A percentile compares a stretch with the other conserved stretches of the same genome.
phyloP scores from a whole-genome alignment of 192 early-diverging fungal species.

The Rhizophagus sp. region DNA sequence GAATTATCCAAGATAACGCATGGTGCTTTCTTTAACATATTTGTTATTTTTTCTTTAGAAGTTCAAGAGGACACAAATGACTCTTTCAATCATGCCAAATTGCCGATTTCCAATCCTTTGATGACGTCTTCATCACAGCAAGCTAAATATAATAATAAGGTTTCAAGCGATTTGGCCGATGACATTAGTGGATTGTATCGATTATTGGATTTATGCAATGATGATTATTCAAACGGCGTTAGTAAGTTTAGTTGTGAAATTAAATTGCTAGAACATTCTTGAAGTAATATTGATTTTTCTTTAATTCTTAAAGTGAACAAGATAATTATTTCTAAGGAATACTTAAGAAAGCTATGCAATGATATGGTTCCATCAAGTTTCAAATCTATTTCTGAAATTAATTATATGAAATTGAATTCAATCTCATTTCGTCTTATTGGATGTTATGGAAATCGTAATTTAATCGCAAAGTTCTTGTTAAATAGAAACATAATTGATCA shows the following conservation, averaged over 20 bases:
- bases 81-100: not conserved
- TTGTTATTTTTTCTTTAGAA: no score
- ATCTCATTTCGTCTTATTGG: conserved; percentile 12
- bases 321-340: not conserved
- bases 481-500: not conserved
- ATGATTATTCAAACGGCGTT: conserved; percentile 14
- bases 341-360: conserved; percentile 23
- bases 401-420: conserved; percentile 13
- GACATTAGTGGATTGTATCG: conserved; percentile 9
- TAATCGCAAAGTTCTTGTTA: conserved; percentile 28
- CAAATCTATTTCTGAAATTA: conserved; percentile 19
- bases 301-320: conserved; percentile 17
- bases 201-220: conserved; percentile 23
- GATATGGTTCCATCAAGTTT: conserved; percentile 21
- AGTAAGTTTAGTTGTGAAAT: not conserved
- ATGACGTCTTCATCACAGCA: no score
- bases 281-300: not conserved
- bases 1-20: no score
- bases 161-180: not conserved
- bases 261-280: not conserved
- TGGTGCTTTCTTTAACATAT: no score
- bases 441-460: conserved; percentile 15
- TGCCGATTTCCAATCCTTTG: not conserved
- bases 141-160: not conserved
- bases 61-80: no score